Conservation (phyloP, 257 asterid species). For the Haberlea rhodopensis region DNA sequence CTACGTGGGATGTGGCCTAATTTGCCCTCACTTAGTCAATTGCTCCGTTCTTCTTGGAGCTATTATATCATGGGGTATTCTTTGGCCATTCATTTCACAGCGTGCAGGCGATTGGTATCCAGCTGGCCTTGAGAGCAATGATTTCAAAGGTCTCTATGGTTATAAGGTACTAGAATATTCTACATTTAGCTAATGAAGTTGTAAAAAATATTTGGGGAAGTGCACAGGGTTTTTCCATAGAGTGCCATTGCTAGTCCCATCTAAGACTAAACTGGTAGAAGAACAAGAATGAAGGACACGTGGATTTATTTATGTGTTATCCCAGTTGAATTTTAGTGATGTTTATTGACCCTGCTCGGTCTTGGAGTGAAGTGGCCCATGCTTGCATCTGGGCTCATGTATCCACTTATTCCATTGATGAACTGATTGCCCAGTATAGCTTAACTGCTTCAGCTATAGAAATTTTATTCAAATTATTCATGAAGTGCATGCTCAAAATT, state of each 20-base stretch:
- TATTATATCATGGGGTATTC: conserved; percentile 91
- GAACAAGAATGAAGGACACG: background rate
- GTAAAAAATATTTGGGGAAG: conserved; percentile 6
- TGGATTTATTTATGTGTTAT: background rate
- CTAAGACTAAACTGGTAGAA: background rate
- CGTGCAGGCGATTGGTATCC: conserved; percentile 95
- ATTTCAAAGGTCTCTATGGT: conserved; percentile 91
- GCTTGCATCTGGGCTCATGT: conserved; percentile 1
- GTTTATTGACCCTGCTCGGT: background rate
- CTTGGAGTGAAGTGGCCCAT: background rate
- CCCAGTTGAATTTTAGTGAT: background rate
- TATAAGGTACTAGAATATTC: conserved; percentile 57
- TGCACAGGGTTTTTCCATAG: conserved; percentile 12
- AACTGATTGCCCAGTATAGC: background rate
- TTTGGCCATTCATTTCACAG: conserved; percentile 82
- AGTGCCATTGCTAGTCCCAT: background rate
- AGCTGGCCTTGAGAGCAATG: conserved; percentile 81
- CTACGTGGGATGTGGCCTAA: conserved; percentile 92
- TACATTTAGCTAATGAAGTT: background rate
- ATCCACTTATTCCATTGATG: background rate
- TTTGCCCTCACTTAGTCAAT: conserved; percentile 93
- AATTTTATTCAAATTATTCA: background rate
- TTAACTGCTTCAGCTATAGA: background rate
- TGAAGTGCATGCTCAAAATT: background rate
- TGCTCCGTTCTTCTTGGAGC: conserved; percentile 94